phyloP scores from a whole-genome alignment of 768 basidiomycete species.

The Cystofilobasidium ferigula region DNA sequence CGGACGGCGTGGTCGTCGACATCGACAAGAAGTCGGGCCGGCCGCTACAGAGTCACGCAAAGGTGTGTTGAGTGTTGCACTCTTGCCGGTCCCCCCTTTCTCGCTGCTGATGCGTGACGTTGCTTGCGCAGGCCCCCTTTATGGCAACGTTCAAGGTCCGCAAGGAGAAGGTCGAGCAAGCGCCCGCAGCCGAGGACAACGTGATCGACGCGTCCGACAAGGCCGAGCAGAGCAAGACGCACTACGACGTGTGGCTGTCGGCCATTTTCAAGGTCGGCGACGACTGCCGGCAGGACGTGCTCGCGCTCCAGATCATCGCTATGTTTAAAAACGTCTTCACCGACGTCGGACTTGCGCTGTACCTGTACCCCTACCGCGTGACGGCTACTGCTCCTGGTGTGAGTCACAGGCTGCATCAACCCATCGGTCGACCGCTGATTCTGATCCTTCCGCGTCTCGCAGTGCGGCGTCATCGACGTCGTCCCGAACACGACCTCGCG shows the following conservation, averaged over 20 bases:
- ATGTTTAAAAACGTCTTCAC: slow-evolving; percentile 99
- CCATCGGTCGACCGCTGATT: neutral
- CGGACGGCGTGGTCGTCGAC: slow-evolving; percentile 91
- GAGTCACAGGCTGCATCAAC: slow-evolving; percentile 38
- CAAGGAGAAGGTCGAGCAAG: slow-evolving; percentile 61
- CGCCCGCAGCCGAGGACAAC: slow-evolving; percentile 51
- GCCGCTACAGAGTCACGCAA: slow-evolving; percentile 93
- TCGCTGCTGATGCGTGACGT: slow-evolving; percentile 1
- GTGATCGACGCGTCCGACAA: slow-evolving; percentile 46
- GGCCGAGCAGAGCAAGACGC: slow-evolving; percentile 43
- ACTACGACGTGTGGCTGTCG: slow-evolving; percentile 88
- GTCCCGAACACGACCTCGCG: slow-evolving; percentile 95
- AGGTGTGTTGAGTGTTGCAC: slow-evolving; percentile 50
- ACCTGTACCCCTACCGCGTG: slow-evolving; percentile 90
- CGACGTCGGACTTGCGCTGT: slow-evolving; percentile 72
- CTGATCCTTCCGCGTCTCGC: slow-evolving; percentile 3
- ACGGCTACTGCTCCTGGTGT: slow-evolving; percentile 95
- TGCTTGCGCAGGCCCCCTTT: slow-evolving; percentile 68
- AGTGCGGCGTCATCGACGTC: slow-evolving; percentile 98
- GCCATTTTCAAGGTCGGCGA: slow-evolving; percentile 99
- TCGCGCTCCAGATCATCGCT: slow-evolving; percentile 91
- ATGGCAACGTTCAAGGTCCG: slow-evolving; percentile 99
- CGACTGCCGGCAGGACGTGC: slow-evolving; percentile 96
- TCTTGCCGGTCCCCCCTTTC: neutral
- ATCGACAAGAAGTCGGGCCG: slow-evolving; percentile 93